Evolutionary conservation across 31 red algal species (phyloP).

Genomic region (Asparagopsis taxiformis): DNA sequence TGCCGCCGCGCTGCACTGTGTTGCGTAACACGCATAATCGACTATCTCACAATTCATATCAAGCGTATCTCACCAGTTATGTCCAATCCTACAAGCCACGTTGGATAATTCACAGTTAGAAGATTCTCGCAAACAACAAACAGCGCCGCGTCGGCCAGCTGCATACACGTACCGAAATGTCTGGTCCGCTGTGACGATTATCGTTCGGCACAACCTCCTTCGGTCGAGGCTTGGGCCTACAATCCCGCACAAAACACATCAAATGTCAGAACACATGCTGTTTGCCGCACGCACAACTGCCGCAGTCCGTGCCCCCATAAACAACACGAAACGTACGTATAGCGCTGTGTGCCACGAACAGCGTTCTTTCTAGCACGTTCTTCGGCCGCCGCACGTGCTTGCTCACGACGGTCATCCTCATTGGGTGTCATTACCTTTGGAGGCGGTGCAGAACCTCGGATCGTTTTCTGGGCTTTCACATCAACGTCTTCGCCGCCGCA

Average conservation of each 20-base stretch:
- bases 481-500: slow-evolving; percentile 21
- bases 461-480: not conserved
- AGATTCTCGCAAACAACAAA: no score
- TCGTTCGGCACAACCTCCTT: not conserved
- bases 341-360: slow-evolving; percentile 19
- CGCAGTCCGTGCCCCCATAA: no score
- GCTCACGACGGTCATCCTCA: slow-evolving; percentile 16
- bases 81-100: no score
- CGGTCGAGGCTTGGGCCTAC: slow-evolving; percentile 4
- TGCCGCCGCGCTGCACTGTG: no score
- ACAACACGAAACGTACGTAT: slow-evolving; percentile 3
- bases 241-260: no score
- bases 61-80: no score
- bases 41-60: no score
- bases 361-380: slow-evolving; percentile 16
- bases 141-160: no score
- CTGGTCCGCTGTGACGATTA: slow-evolving; percentile 5
- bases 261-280: no score
- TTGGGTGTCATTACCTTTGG: slow-evolving; percentile 23
- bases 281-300: no score
- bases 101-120: no score
- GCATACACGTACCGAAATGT: slow-evolving; percentile 10
- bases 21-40: no score
- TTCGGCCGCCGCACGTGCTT: slow-evolving; percentile 12
- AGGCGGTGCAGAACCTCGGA: slow-evolving; percentile 1